Evolutionary conservation across 495 filamentous ascomycete genomes (phyloP), one percentile per base, ranked within the genome.

Genomic region (Xylaria curta): DNA sequence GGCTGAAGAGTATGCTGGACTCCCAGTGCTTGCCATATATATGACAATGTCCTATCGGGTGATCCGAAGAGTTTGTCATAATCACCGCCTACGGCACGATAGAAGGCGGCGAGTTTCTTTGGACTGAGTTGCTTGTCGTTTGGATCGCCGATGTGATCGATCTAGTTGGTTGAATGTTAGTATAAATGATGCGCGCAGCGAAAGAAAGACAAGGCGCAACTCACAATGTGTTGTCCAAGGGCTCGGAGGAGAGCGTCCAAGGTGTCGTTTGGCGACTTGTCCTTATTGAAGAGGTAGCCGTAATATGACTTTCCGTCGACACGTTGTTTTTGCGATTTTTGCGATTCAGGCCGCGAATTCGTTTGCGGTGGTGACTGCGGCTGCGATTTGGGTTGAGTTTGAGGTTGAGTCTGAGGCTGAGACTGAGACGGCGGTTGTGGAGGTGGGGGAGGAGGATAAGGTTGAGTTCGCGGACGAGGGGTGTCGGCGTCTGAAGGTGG

Each of bases 1-100:
- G 91, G 90, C 17, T 83, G 75, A 15, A 95, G 86, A 40, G 88
- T 89, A 78, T 96, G 92, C 71, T 94, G 92, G 80, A 96, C 98
- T 61, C 95, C 97, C 40, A 97, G 84, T 3, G 91, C 93, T 76
- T 93, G 92, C 82, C 97, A 99, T 66, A 98, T 97, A 77, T 92
- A 95, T 31, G 94, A 95, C 33, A 99, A 88, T 46, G 91, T 89
- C 26, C 88, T 81, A 28, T 88, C 79, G 42, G 91, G 90, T n/a
- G 92, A 94, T 10, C 91, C 86, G 59, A 99, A 98, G 51, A 99
- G 85, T 12, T 87, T 78, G 78, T 99, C 95, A 79, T 94, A 97
- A 79, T 98, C 91, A 49, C 95, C 94, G 70, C 94, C 94, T 40
- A 97, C 92, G 51, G 88, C 85, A 73, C 91, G 92, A 81, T 99